These are phyloP conservation scores for Geranium brycei DNA, from an alignment of 345 rosid genomes.

Conservation along the genomic window DNA sequence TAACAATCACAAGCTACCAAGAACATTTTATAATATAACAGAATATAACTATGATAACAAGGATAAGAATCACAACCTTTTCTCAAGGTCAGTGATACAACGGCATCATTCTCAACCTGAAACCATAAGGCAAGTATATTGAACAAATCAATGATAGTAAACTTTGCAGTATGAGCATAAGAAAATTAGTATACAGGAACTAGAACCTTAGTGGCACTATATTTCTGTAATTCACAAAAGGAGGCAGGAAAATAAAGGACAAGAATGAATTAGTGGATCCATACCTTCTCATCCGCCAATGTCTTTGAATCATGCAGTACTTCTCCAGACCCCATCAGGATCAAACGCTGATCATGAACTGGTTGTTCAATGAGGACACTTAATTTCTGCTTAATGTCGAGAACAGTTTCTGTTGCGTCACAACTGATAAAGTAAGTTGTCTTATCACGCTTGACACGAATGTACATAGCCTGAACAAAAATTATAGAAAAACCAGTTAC, in stretches of 20 bases:
- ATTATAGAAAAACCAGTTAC: constrained; percentile 1
- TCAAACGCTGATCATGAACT: constrained; percentile 52
- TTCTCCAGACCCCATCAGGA: constrained; percentile 45
- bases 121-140: constrained; percentile 11
- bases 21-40: background rate
- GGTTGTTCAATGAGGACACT: constrained; percentile 50
- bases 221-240: background rate
- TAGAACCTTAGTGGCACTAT: background rate
- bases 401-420: constrained; percentile 67
- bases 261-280: background rate
- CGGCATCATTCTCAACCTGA: constrained; percentile 95
- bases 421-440: constrained; percentile 78
- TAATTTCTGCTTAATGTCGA: constrained; percentile 68
- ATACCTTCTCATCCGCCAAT: constrained; percentile 73
- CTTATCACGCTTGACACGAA: constrained; percentile 79
- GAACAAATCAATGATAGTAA: background rate
- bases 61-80: constrained; percentile 42
- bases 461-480: constrained; percentile 64
- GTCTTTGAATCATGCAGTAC: constrained; percentile 67
- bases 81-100: constrained; percentile 74
- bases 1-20: background rate
- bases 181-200: constrained; percentile 1
- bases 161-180: background rate
- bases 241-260: background rate
- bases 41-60: constrained; percentile 5